A percentile compares a stretch with the other conserved stretches of the same genome.
These are phyloP conservation scores for Rubia peregrina DNA, from an alignment of 305 asterid genomes.

Conservation along the genomic window DNA sequence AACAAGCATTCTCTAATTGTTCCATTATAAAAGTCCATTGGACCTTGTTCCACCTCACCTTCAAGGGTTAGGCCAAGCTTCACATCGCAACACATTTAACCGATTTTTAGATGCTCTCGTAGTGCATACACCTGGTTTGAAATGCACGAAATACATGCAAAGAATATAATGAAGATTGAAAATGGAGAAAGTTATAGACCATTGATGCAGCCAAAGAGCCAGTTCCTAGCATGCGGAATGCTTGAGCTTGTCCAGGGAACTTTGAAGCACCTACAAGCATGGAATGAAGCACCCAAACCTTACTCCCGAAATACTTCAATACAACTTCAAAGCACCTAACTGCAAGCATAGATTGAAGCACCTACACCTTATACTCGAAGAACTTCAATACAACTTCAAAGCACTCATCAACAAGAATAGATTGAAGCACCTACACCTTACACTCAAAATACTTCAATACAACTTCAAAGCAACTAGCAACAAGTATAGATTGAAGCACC, in stretches of 20 bases:
- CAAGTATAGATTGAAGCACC: no score
- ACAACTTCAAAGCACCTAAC: no score
- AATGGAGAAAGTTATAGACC: slow-evolving; percentile 29
- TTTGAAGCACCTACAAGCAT: slow-evolving; percentile 72
- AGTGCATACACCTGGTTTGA: slow-evolving; percentile 51
- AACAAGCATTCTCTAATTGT: slow-evolving; percentile 50
- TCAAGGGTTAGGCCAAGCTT: slow-evolving; percentile 64
- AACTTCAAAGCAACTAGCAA: no score
- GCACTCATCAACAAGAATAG: no score
- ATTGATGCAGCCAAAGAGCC: slow-evolving; percentile 83
- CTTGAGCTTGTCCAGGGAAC: slow-evolving; percentile 30
- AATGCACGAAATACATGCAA: background rate
- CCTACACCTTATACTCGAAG: no score
- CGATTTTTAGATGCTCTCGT: slow-evolving; percentile 43
- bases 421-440: no score
- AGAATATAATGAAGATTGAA: background rate
- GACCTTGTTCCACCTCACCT: slow-evolving; percentile 67
- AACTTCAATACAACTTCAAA: no score
- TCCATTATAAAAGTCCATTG: slow-evolving; percentile 61
- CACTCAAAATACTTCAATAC: no score
- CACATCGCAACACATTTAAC: slow-evolving; percentile 63
- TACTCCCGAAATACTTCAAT: no score
- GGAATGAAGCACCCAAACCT: slow-evolving; percentile 47
- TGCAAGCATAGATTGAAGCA: no score
- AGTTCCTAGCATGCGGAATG: slow-evolving; percentile 84